Base-by-base conservation (phyloP, 768 basidiomycete genomes). In the Tulasnella sp. region DNA sequence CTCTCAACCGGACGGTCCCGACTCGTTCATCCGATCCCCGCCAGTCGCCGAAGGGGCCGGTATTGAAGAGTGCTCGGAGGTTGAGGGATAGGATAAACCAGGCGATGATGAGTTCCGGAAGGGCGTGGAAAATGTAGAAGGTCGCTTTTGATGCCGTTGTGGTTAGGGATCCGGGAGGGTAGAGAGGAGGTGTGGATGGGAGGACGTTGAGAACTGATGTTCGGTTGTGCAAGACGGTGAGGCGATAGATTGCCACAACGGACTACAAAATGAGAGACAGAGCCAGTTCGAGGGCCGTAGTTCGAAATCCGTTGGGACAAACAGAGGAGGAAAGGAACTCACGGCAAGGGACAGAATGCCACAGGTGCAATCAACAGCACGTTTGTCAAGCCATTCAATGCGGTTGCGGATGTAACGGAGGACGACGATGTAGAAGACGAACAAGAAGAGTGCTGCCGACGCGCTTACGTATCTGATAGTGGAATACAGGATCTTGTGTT, bases 41-140 rank as follows among this genome's bases (percentile, higher is more conserved):
- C 72, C 72, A 73, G 36, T 73, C 72, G 29, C 72, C 72, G 17
- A 22, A 73, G 11, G 72, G 45, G 52, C 72, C 72, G 8, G 72
- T 73, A 22, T 73, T 72, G 39, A 9, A 54, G 40, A 72, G 17
- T 4, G 19, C 11, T 19, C 71, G 71, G 22, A 72, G 38, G 14
- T 72, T 72, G 39, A 72, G n/a, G 39, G 40, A 29, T 42, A n/a
- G 39, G 22, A 72, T 42, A 19, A 19, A 8, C 31, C 31, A 34
- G 37, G 25, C 49, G 71, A 54, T 36, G 39, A 42, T 72, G 40
- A 42, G 49, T n/a, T 72, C 71, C 19, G 71, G 71, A 29, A 72
- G 49, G 49, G 22, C 19, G 71, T 72, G 71, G 71, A 72, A 72
- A 39, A 72, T 39, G 71, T 72, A 72, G 37, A 72, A 72, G 7